These are phyloP conservation scores for Oryza australiensis DNA, from an alignment of 176 grass and related monocot species.

Conservation along the genomic window DNA sequence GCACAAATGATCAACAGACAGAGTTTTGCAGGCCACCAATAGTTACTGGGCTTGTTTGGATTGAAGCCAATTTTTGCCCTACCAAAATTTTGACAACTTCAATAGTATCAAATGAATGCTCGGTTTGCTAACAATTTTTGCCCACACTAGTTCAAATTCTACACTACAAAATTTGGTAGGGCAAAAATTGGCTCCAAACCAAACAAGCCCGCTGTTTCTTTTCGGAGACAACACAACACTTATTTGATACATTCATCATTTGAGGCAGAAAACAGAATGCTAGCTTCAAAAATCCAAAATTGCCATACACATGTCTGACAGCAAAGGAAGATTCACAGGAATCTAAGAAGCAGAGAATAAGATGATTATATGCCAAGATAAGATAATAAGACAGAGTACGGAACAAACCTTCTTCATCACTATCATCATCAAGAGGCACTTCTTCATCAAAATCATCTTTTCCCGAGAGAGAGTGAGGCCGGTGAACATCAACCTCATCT, in stretches of 20 bases:
- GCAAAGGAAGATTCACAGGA: neutral
- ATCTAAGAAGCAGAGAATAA: neutral
- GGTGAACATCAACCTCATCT: conserved; percentile 34
- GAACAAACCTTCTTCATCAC: conserved; percentile 53
- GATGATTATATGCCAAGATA: neutral
- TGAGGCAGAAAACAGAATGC: neutral
- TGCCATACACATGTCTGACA: neutral
- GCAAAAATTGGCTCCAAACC: too few relatives aligned
- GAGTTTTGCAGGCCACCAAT: neutral
- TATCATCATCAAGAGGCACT: conserved; percentile 63
- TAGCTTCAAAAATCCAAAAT: neutral
- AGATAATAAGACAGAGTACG: neutral
- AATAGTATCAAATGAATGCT: too few relatives aligned
- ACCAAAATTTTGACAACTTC: too few relatives aligned
- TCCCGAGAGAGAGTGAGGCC: conserved; percentile 26
- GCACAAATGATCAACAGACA: neutral
- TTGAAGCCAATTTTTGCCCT: too few relatives aligned
- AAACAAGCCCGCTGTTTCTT: neutral
- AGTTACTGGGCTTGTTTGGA: neutral
- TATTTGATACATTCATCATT: neutral
- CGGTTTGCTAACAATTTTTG: too few relatives aligned
- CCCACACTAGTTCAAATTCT: too few relatives aligned
- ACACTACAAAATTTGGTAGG: too few relatives aligned
- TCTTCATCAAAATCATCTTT: conserved; percentile 96
- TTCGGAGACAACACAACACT: neutral